Conservation (phyloP, 441 rosid genomes). For the Syzygium syzygioides region DNA sequence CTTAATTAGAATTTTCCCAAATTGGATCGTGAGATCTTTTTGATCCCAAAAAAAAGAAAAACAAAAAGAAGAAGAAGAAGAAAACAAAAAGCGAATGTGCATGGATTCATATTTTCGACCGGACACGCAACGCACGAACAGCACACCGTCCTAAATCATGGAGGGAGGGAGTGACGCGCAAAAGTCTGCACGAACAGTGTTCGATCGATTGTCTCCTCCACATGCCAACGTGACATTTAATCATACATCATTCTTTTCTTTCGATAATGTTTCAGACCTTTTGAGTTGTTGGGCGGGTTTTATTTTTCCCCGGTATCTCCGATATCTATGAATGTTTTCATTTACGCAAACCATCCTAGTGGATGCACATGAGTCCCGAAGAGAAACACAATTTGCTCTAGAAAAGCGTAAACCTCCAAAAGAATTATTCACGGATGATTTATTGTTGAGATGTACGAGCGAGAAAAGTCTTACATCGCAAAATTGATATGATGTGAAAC, state of each 20-base stretch:
- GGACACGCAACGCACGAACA: neutral
- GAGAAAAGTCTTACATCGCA: neutral
- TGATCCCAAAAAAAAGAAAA: neutral
- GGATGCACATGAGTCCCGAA: too few relatives aligned
- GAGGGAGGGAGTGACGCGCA: neutral
- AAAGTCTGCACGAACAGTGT: neutral
- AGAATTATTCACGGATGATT: neutral
- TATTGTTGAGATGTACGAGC: neutral
- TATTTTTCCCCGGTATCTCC: neutral
- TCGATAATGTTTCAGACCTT: neutral
- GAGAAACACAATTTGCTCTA: neutral
- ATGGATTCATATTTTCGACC: neutral
- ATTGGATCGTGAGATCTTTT: neutral
- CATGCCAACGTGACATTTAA: neutral
- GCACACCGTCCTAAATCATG: neutral
- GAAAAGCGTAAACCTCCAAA: neutral
- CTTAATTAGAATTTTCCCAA: too few relatives aligned
- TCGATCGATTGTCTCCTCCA: neutral
- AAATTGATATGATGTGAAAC: rapidly evolving
- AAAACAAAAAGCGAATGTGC: too few relatives aligned
- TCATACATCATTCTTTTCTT: neutral
- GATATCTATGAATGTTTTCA: neutral
- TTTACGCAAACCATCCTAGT: too few relatives aligned
- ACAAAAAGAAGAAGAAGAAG: neutral
- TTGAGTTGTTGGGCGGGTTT: neutral